These are phyloP conservation scores for Quercus phellos DNA, from an alignment of 331 rosid genomes.

Conservation along the genomic window DNA sequence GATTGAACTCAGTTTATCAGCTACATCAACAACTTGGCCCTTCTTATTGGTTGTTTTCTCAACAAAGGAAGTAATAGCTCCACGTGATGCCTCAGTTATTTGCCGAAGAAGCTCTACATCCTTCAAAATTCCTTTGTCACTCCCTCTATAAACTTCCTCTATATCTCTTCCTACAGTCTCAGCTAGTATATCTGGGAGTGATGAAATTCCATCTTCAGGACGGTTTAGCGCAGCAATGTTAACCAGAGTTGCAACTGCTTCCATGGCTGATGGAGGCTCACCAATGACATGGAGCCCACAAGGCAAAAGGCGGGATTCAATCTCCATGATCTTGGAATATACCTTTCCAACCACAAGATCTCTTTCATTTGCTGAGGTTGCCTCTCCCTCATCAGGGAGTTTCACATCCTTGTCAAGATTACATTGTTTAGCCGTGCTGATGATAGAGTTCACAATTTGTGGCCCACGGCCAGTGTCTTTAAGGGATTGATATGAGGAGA, in stretches of 20 bases:
- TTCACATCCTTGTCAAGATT: conserved; percentile 93
- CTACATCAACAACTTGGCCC: conserved; percentile 95
- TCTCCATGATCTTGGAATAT: conserved; percentile 95
- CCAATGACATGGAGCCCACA: conserved; percentile 97
- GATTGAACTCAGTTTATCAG: conserved; percentile 57
- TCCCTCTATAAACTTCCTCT: conserved; percentile 75
- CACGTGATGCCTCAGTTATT: conserved; percentile 82
- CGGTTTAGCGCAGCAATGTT: conserved; percentile 95
- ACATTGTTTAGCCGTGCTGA: conserved; percentile 92
- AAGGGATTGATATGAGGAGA: conserved; percentile 87
- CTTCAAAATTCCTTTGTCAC: conserved; percentile 80
- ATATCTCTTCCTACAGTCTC: conserved; percentile 75
- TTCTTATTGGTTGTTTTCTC: conserved; percentile 70
- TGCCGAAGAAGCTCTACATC: conserved; percentile 94
- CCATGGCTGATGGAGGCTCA: conserved; percentile 96
- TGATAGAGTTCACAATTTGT: conserved; percentile 92
- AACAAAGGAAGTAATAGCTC: conserved; percentile 75
- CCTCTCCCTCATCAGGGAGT: conserved; percentile 77
- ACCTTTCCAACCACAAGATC: conserved; percentile 92
- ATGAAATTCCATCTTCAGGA: conserved; percentile 73
- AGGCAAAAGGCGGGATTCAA: conserved; percentile 87
- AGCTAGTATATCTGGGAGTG: conserved; percentile 78
- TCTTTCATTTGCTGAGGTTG: conserved; percentile 73
- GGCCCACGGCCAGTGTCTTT: conserved; percentile 94
- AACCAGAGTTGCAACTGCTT: conserved; percentile 95